Evolutionary conservation across 2,329 filamentous ascomycete species (phyloP).

Genomic region (Incumbomyces lentus): DNA sequence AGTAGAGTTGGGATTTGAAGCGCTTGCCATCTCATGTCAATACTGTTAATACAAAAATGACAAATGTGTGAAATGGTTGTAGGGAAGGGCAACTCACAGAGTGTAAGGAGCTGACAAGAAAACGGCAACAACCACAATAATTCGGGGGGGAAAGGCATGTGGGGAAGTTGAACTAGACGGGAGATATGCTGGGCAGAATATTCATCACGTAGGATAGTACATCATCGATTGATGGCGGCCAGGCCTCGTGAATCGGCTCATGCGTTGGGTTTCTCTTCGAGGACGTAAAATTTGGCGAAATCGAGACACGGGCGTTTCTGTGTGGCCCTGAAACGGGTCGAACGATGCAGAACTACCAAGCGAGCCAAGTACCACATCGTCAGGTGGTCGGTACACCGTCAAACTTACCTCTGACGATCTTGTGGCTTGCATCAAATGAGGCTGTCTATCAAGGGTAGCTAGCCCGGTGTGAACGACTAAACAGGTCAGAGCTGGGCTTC

Average conservation of each 20-base stretch:
- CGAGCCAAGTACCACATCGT: no score
- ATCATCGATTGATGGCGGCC: background rate
- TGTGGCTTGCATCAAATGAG: no score
- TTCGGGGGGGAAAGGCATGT: background rate
- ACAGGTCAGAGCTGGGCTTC: no score
- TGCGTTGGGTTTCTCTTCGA: background rate
- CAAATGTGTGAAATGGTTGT: no score
- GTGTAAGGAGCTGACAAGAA: background rate
- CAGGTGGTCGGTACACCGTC: background rate
- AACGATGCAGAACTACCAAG: slow-evolving; percentile 5
- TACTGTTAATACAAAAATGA: background rate
- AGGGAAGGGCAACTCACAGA: background rate
- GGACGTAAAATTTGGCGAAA: slow-evolving; percentile 5
- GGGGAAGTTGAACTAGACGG: background rate
- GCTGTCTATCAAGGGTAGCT: no score
- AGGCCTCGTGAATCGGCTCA: slow-evolving; percentile 2
- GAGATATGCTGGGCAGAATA: background rate
- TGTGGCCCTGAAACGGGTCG: slow-evolving; percentile 1
- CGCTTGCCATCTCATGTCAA: background rate
- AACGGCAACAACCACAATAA: background rate
- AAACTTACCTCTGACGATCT: slow-evolving; percentile 7
- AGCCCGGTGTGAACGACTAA: no score
- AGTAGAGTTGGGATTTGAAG: background rate
- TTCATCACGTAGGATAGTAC: background rate
- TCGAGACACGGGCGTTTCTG: slow-evolving; percentile 2